phyloP scores from a whole-genome alignment of 148 eudicot species.

The Heliosperma pusillum region DNA sequence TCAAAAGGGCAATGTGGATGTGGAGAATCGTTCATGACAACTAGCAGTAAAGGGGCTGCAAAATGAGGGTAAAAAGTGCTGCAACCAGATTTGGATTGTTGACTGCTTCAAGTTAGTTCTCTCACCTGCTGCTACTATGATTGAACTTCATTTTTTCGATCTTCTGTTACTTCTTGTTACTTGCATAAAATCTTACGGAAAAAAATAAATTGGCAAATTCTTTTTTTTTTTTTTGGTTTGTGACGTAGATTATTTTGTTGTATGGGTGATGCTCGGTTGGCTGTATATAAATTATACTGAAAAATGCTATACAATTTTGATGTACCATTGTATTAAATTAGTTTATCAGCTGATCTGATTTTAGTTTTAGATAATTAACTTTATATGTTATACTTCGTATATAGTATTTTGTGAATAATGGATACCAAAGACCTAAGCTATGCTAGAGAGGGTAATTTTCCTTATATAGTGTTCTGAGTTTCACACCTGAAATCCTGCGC shows the following conservation, averaged over 20 bases:
- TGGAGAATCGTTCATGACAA: slow-evolving; percentile 78
- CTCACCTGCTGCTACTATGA: background rate
- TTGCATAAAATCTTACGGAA: background rate
- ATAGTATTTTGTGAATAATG: background rate
- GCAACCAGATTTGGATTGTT: background rate
- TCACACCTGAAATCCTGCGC: background rate
- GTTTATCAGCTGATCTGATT: background rate
- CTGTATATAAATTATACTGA: background rate
- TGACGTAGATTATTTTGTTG: background rate
- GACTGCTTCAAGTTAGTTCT: slow-evolving; percentile 10
- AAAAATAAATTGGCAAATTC: background rate
- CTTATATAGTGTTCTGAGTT: background rate
- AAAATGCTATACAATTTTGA: background rate
- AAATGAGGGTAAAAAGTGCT: slow-evolving; percentile 21
- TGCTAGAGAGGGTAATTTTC: background rate
- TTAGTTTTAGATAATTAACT: background rate
- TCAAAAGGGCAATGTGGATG: slow-evolving; percentile 80
- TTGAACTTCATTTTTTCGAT: background rate
- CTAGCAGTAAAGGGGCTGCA: slow-evolving; percentile 37
- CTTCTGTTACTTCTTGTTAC: background rate
- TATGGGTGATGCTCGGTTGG: background rate
- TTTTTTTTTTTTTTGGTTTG: background rate
- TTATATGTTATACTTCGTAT: background rate
- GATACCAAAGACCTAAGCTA: background rate
- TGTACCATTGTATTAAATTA: background rate